Conservation (phyloP, 306 rosid species). For the Trifolium repens region DNA sequence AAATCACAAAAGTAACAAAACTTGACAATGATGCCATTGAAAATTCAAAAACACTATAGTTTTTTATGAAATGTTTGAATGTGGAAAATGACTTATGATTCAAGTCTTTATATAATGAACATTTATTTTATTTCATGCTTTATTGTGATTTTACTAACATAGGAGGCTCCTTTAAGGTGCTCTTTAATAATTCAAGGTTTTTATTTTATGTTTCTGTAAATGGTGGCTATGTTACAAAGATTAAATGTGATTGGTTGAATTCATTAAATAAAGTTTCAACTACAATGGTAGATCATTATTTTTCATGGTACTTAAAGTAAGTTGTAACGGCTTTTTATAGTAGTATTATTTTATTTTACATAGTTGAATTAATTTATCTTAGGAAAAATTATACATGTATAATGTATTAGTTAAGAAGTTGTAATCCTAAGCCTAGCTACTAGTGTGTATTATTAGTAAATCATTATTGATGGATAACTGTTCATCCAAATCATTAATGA, state of each 20-base stretch:
- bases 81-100: background rate
- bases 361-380: background rate
- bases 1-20: background rate
- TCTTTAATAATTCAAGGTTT: conserved; percentile 35
- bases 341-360: conserved; percentile 7
- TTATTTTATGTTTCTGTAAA: conserved; percentile 28
- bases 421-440: background rate
- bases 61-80: background rate
- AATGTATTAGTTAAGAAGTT: background rate
- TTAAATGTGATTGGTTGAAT: conserved; percentile 39
- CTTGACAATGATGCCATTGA: conserved; percentile 40
- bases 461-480: background rate
- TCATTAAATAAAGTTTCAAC: conserved; percentile 16
- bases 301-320: background rate
- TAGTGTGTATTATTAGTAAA: background rate
- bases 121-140: background rate
- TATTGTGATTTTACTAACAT: conserved; percentile 20
- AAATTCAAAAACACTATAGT: background rate
- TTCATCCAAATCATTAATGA: background rate
- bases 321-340: background rate
- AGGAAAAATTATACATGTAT: background rate
- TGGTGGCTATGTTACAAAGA: conserved; percentile 23
- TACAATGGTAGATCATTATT: background rate
- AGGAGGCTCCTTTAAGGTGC: conserved; percentile 39
- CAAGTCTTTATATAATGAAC: conserved; percentile 41